Percentiles rank a stretch among this genome's conserved stretches.
These are phyloP conservation scores for Malassezia arunalokei DNA, from an alignment of 1,284 basidiomycete genomes.

Conservation along the genomic window DNA sequence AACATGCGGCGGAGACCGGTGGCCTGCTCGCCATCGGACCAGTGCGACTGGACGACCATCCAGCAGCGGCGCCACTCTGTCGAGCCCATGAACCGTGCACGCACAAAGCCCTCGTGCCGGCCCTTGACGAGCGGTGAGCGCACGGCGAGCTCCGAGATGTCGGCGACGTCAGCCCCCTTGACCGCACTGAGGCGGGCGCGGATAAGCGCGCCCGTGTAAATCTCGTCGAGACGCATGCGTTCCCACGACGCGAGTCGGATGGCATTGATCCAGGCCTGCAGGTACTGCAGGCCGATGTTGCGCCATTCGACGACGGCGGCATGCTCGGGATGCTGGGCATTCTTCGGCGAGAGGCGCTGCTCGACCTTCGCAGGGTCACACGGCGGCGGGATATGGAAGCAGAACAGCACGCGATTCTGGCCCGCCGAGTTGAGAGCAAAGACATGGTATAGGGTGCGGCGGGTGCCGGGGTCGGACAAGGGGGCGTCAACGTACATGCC, in stretches of 20 bases:
- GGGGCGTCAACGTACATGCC: constrained; percentile 51
- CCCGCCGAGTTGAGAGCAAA: constrained; percentile 89
- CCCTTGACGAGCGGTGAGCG: constrained; percentile 50
- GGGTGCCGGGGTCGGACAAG: constrained; percentile 48
- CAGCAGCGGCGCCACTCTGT: constrained; percentile 91
- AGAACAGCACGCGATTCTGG: constrained; percentile 76
- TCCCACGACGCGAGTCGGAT: constrained; percentile 87
- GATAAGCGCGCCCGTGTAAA: constrained; percentile 81
- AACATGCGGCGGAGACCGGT: constrained; percentile 27
- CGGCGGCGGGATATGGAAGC: constrained; percentile 31
- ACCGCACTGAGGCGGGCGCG: constrained; percentile 51
- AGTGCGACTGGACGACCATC: constrained; percentile 56
- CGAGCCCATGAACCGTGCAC: constrained; percentile 78
- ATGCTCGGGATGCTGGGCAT: constrained; percentile 31
- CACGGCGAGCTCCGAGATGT: constrained; percentile 5
- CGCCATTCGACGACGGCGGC: constrained; percentile 37
- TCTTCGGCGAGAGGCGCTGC: constrained; percentile 26
- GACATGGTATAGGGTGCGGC: constrained; percentile 56
- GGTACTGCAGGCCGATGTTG: constrained; percentile 32
- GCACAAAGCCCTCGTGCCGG: constrained; percentile 81
- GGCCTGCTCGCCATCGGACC: constrained; percentile 23
- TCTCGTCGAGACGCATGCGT: constrained; percentile 84
- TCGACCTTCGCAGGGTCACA: constrained; percentile 29
- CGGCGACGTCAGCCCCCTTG: neutral
- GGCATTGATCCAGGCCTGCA: constrained; percentile 65